Evolutionary conservation across 768 basidiomycete genomes (phyloP), one percentile per base, ranked within the genome.

Genomic region (Psilocybe cubensis): DNA sequence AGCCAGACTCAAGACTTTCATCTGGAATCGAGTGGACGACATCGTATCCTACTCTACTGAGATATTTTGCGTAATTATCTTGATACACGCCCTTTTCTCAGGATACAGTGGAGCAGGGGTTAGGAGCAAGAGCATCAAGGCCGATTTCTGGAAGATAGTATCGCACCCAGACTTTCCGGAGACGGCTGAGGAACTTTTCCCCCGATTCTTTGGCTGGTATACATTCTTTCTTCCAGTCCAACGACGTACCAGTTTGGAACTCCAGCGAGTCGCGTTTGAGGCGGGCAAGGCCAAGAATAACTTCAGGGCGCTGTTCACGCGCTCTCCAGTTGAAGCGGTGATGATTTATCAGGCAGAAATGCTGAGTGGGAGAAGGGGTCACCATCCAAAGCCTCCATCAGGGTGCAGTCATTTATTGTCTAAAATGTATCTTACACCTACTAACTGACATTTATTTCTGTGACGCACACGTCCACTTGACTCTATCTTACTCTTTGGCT

Each of bases 291-390:
- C 18, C n/a, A 18, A 20, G 27, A 29, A 24, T 12, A 40, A n/a
- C 18, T 31, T 56, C 25, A 20, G 23, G 6, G 23, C 48, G 11
- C 41, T 57, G 5, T 51, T 57, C 35, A 25, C 12, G 10, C 48
- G 28, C n/a, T 44, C 56, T 23, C 56, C 56, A 10, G 48, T 27
- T 8, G 56, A 57, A 29, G 56, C 48, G 1, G 14, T 35, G 1
- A 38, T n/a, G 23, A 24, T 33, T 2, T 24, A 51, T 25, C 28
- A 38, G 18, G 46, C 12, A 33, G 42, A 8, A 20, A 21, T 17
- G 31, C 4, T 24, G 52, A 12, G 9, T 20, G n/a, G 3, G 28
- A 11, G 20, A 10, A n/a, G 28, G 9, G 41, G 14, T 3, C 31
- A 0, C 10, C 31, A 25, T 44, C 21, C 29, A 29, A 28, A 44